These are phyloP conservation scores for Sugiyamaella mastotermitis DNA, from an alignment of 805 yeast species.

Conservation along the genomic window DNA sequence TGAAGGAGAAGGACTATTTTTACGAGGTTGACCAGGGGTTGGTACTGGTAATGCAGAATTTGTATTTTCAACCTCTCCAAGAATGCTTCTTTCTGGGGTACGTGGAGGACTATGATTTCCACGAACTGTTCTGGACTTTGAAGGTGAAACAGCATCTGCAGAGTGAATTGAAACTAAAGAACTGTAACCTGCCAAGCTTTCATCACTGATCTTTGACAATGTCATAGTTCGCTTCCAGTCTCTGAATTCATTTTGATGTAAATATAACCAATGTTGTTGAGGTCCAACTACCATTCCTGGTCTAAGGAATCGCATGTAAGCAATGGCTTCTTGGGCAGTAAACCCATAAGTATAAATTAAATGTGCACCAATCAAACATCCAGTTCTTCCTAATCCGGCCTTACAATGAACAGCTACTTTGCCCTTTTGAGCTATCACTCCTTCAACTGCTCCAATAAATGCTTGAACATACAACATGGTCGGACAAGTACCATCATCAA, in stretches of 20 bases:
- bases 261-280: slow-evolving; percentile 96
- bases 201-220: slow-evolving; percentile 55
- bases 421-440: slow-evolving; percentile 78
- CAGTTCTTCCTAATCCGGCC: slow-evolving; percentile 97
- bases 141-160: slow-evolving; percentile 2
- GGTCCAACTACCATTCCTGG: slow-evolving; percentile 99
- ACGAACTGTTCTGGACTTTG: not conserved
- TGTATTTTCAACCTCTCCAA: slow-evolving; percentile 56
- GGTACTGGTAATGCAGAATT: slow-evolving; percentile 81
- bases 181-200: slow-evolving; percentile 32
- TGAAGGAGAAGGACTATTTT: slow-evolving; percentile 29
- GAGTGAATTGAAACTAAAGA: slow-evolving; percentile 27
- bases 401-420: slow-evolving; percentile 98
- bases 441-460: slow-evolving; percentile 92
- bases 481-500: slow-evolving; percentile 98
- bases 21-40: slow-evolving; percentile 97
- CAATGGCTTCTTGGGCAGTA: slow-evolving; percentile 95
- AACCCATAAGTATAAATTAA: slow-evolving; percentile 93
- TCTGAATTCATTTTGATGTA: slow-evolving; percentile 92
- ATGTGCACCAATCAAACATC: slow-evolving; percentile 96
- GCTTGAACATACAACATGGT: slow-evolving; percentile 87
- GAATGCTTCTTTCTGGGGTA: slow-evolving; percentile 74
- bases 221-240: slow-evolving; percentile 95
- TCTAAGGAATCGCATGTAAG: slow-evolving; percentile 90
- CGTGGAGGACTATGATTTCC: slow-evolving; percentile 39